Conservation (phyloP, 2,329 filamentous ascomycete genomes). For the Pseudogymnoascus sp. region DNA sequence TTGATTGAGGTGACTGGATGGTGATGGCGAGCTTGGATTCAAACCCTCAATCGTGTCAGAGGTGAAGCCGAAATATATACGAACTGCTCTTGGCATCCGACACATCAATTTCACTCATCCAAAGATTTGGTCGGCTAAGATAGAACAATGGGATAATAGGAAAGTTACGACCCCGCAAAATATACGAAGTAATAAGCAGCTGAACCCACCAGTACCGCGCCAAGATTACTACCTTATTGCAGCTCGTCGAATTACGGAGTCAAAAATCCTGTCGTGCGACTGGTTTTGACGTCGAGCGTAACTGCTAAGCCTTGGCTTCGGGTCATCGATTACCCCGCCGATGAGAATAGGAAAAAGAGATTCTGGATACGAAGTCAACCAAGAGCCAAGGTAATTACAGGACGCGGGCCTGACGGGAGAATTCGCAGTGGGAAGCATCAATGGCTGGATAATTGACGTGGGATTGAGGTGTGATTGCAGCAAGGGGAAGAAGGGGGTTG, state of each 20-base stretch:
- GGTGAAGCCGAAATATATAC: constrained; percentile 4
- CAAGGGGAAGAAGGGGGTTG: background rate
- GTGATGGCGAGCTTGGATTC: constrained; percentile 7
- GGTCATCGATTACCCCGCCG: constrained; percentile 8
- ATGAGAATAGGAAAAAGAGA: background rate
- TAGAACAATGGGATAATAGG: background rate
- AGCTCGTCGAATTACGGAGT: background rate
- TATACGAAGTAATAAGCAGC: constrained; percentile 4
- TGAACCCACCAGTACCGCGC: background rate
- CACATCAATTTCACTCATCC: background rate
- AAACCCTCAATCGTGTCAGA: background rate
- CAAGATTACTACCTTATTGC: constrained; percentile 1
- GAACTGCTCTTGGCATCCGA: constrained; percentile 1
- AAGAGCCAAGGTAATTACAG: constrained; percentile 1
- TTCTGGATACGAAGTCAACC: background rate
- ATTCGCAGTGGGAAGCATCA: background rate
- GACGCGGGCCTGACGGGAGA: background rate
- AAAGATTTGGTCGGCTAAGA: background rate
- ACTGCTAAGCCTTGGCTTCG: constrained; percentile 6
- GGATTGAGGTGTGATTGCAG: background rate
- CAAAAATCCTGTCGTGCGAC: background rate
- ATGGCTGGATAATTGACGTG: background rate
- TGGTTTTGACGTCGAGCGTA: background rate
- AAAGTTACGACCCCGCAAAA: constrained; percentile 6
- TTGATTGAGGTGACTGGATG: background rate